Evolutionary conservation across 2,329 filamentous ascomycete species (phyloP), one percentile per base, ranked within the genome.

Genomic region (Aspergillus sp.): DNA sequence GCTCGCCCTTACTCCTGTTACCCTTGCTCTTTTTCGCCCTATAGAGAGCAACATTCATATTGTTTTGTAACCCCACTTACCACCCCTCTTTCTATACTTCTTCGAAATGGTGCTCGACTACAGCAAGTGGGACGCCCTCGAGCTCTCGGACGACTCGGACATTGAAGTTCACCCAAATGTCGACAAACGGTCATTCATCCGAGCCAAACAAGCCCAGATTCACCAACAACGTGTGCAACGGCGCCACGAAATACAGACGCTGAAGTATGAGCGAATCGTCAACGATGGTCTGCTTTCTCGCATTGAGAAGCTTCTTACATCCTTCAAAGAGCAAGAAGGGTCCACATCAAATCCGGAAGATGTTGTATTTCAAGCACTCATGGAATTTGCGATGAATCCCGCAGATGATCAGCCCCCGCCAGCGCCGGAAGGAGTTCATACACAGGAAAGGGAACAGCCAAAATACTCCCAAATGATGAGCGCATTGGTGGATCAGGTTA

Each of bases 131-230:
- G 83, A 98, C 76, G 89, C 91, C 62, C 87, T 99, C 74, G 95
- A 99, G 87, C 89, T 99, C 75, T 97, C 92, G 73, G 95, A 99
- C 79, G 95, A 99, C 80, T 97, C 93, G 55, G 95, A 99, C 74
- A 89, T 99, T 71, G 95, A 99, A 81, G 95, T 98, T 55, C 95
- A 99, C 79, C 95, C 95, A 63, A 99, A 99, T 76, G 95, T 99
- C 76, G 95, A 99, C 82, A 99, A 99, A 79, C 88, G 90, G 55
- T 98, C 94, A 64, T 99, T 99, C 79, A 99, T 99, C 77, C 92
- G 94, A 68, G 96, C 95, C 67, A 99, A 99, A 81, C 95, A 98
- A 82, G 90, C 89, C 71, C 93, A 99, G 80, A 99, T 99, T 71
- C 95, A 99, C 78, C 88, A 93, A 74, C 90, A 97, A 76, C 90